Base-by-base conservation (phyloP, 2,329 filamentous ascomycete genomes). In the Alternaria solani region DNA sequence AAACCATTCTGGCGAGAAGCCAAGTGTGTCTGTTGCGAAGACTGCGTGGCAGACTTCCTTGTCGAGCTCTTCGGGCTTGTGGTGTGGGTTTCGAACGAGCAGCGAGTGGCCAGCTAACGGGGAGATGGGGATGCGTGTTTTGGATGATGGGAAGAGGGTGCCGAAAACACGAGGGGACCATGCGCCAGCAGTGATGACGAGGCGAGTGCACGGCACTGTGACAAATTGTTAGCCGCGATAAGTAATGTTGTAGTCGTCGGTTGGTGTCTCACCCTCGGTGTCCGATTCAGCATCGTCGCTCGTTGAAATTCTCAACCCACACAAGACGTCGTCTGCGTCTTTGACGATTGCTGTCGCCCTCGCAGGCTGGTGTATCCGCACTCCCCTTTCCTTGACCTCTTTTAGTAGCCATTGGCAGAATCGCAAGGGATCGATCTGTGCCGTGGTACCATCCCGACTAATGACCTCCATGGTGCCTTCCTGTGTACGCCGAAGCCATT, bases 81-180 rank as follows among this genome's bases (percentile, higher is more conserved):
- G 87, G 49, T 83, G 80, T 1, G 89, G 87, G 6, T 86, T 87
- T 58, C 81, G 85, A 5, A 94, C 77, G 3, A 93, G 85, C 8
- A 94, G 78, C 18, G 89, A 92, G 76, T 94, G 88, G 0, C 91
- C 92, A 0, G 90, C 89, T 5, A 93, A 80, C 18, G 86, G 83
- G 3, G 81, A 80, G 42, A 93, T 81, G 0, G 88, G 86, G 23
- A 93, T 78, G 11, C 80, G 74, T 2, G 84, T 70, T 3, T 69
- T 71, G 1, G 89, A 84, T 0, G 75, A 69, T 0, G 87, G 87
- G 70, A 94, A 94, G 16, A 94, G 83, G 0, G 81, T 79, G 2
- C 79, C 67, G 72, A 92, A 90, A n/a, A 92, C 87, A 32, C 79
- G 78, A 0, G 87, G 84, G 0, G 90, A 90, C 91, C 92, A 94